A percentile compares a stretch with the other conserved stretches of the same genome.
Conservation (phyloP, 805 yeast genomes). For the Scheffersomyces coipomensis region DNA sequence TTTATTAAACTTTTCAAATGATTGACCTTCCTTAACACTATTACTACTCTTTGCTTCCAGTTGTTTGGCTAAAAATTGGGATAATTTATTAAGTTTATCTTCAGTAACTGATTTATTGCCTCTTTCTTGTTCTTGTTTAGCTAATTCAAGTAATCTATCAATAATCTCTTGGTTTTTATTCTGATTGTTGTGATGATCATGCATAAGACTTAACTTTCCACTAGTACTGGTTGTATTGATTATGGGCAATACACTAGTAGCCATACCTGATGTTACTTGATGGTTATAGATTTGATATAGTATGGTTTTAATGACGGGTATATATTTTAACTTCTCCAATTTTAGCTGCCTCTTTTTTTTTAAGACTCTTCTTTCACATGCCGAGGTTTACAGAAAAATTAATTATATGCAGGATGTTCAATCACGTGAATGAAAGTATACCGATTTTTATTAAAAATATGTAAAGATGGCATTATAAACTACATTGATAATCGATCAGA, state of each 20-base stretch:
- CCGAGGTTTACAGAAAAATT: no score
- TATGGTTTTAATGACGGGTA: no score
- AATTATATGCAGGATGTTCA: no score
- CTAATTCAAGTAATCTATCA: slow-evolving; percentile 26
- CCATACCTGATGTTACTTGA: no score
- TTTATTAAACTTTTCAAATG: slow-evolving; percentile 8
- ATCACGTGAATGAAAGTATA: no score
- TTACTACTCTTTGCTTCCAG: not conserved
- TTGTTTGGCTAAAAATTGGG: slow-evolving; percentile 21
- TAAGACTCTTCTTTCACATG: no score
- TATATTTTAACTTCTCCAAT: no score
- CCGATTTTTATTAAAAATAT: no score
- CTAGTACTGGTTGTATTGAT: not conserved
- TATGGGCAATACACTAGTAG: not conserved
- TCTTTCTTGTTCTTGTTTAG: slow-evolving; percentile 33
- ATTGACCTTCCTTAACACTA: not conserved
- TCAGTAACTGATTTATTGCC: slow-evolving; percentile 38
- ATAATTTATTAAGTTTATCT: slow-evolving; percentile 32
- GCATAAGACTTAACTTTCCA: not conserved
- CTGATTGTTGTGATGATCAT: not conserved
- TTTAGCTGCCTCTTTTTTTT: no score
- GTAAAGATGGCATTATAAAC: no score
- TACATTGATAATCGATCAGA: no score
- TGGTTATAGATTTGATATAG: no score
- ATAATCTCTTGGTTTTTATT: slow-evolving; percentile 22